Evolutionary conservation across 441 rosid species (phyloP), one percentile per base, ranked within the genome.

Genomic region (Eutrema salsugineum): DNA sequence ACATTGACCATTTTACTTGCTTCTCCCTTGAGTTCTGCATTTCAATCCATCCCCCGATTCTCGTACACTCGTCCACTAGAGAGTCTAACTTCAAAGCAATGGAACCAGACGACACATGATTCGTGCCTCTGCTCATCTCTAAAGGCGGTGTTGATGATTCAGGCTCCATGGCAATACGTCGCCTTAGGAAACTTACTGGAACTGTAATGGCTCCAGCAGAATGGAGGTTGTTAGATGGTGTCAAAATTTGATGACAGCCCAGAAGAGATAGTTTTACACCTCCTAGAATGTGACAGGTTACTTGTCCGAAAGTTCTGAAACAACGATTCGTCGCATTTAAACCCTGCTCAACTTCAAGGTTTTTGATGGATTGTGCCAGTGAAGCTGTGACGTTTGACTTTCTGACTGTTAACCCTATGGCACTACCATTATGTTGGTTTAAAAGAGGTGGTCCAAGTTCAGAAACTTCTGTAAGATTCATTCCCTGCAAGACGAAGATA

Each of bases 11-110:
- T 36, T 80, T 79, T 14, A 90, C 17, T 17, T 67, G 79, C 60
- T 77, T 81, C 36, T 71, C 70, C 70, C 80, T 78, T 4, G 82
- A 79, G 32, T 80, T 83, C 63, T 84, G 81, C 83, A 84, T 75
- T 82, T 94, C 91, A 49, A 90, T 65, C 98, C 99, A 94, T 74
- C 90, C 91, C 12, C 83, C 83, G 30, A 94, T 22, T 75, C 71
- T 91, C 0, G 85, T 81, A 48, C 42, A 71, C 77, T 86, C 96
- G 33, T 88, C 90, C 35, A 91, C 61, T 71, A 78, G 81, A 16
- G 90, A 80, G 44, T 90, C 97, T 70, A 92, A 63, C 85, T 78
- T 83, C 78, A 94, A 56, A 47, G 93, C 91, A 19, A 94, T 57
- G 38, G 82, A 82, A 11, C 83, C 76, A 11, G 79, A 76, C 7